Evolutionary conservation across 2,329 filamentous ascomycete species (phyloP).

Genomic region (Penicillium sp.): DNA sequence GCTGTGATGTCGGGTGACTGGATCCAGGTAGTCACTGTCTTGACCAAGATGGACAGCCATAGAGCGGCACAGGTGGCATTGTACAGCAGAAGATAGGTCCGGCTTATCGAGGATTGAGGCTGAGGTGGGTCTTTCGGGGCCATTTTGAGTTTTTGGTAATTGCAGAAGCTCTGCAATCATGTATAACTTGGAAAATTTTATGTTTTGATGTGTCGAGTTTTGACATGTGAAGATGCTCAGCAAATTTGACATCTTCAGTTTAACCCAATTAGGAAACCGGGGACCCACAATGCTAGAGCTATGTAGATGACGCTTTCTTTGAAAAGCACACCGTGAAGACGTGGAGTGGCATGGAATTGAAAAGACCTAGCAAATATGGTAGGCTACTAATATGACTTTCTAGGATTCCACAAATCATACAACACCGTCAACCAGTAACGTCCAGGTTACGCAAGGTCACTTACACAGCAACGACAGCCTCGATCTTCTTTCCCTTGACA

Average conservation of each 20-base stretch:
- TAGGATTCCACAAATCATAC: neutral
- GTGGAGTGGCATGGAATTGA: too few relatives aligned
- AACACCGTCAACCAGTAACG: neutral
- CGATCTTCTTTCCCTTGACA: neutral
- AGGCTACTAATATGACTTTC: neutral
- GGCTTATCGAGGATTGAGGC: neutral
- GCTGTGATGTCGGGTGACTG: conserved; percentile 4
- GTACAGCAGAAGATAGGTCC: conserved; percentile 27
- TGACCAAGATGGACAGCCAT: conserved; percentile 27
- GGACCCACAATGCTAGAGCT: neutral
- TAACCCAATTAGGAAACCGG: neutral
- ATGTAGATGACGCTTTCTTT: neutral
- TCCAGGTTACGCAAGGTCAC: neutral
- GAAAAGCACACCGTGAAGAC: neutral
- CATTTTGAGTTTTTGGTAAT: neutral
- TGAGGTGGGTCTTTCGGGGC: neutral
- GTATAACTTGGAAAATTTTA: neutral
- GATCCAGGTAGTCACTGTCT: conserved; percentile 7
- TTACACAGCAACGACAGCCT: neutral
- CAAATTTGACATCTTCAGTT: neutral
- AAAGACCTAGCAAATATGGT: too few relatives aligned
- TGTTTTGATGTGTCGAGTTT: neutral
- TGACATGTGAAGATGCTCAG: neutral
- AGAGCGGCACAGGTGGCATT: conserved; percentile 23
- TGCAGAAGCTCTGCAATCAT: neutral